Evolutionary conservation across 2,329 filamentous ascomycete genomes (phyloP).

Genomic region (Ciborinia camelliae): DNA sequence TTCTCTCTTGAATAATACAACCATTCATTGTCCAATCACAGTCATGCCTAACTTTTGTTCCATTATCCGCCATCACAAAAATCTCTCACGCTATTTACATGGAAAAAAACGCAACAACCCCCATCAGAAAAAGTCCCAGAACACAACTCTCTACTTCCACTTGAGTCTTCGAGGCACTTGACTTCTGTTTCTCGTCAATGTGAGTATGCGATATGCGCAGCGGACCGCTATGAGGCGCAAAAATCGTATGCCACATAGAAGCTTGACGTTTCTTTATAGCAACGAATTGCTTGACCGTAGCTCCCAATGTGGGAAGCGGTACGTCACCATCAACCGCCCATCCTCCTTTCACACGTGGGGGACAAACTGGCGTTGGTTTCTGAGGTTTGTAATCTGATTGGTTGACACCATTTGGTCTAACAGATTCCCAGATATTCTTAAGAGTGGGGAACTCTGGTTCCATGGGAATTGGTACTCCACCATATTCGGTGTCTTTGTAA

Average conservation of each 20-base stretch:
- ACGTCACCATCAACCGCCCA: slow-evolving; percentile 73
- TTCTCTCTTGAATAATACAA: neutral
- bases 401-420: slow-evolving; percentile 61
- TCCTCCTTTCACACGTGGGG: slow-evolving; percentile 62
- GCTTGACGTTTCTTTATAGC: neutral
- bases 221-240: no score
- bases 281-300: neutral
- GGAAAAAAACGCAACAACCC: neutral
- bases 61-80: neutral
- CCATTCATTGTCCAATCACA: neutral
- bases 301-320: slow-evolving; percentile 63
- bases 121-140: neutral
- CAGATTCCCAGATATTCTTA: slow-evolving; percentile 68
- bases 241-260: neutral
- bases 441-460: slow-evolving; percentile 76
- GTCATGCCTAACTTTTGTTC: neutral
- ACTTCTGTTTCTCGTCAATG: no score
- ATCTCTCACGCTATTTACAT: neutral
- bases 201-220: no score
- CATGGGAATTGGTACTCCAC: slow-evolving; percentile 64
- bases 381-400: slow-evolving; percentile 60
- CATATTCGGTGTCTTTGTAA: slow-evolving; percentile 62
- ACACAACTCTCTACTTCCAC: neutral
- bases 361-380: slow-evolving; percentile 64
- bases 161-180: neutral